Base-by-base conservation (phyloP, 2,329 filamentous ascomycete genomes). In the Phaeosphaeria sp. region DNA sequence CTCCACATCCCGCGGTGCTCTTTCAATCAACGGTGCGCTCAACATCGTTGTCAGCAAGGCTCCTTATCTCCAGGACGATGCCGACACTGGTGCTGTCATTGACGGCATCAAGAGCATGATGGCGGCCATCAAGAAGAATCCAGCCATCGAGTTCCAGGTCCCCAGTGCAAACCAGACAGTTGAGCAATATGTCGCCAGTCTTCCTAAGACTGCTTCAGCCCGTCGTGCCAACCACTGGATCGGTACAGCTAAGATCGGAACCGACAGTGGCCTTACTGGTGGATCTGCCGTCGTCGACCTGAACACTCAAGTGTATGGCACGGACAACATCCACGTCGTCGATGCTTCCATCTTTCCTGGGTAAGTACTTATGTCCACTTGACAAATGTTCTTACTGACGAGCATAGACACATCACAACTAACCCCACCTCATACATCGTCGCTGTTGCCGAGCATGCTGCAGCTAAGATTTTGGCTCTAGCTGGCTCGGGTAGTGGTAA, bases 31-130 rank as follows among this genome's bases (percentile, higher is more conserved):
- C 40, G 77, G 80, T 49, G 81, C 78, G 11, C 80, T 91, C 17
- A 81, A 78, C 64, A 88, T 89, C 64, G 77, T 82, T 1, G 86
- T 90, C 15, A 84, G 84, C 17, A 82, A 81, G 18, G 74, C 83
- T 1, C 88, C 89, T 0, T 89, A 87, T 74, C 81, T 89, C 2
- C 80, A 81, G 44, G 74, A 87, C 56, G 73, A 82, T 18, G 81
- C 82, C 54, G 89, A 91, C 73, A 81, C 84, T 21, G 82, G 83
- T 48, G 86, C 87, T n/a, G 86, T 90, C n/a, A 84, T 87, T 50
- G 79, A 82, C 48, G 86, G 87, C 24, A 84, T 91, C 68, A 83
- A 89, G 75, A 86, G 85, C 60, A 74, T 91, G 56, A 79, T 85
- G 49, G 74, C 79, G 1, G 81, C 86, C 2, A 78, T 90, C 18